Evolutionary conservation across 1,139 yeast species (phyloP).

Genomic region (Geotrichum fermentans): DNA sequence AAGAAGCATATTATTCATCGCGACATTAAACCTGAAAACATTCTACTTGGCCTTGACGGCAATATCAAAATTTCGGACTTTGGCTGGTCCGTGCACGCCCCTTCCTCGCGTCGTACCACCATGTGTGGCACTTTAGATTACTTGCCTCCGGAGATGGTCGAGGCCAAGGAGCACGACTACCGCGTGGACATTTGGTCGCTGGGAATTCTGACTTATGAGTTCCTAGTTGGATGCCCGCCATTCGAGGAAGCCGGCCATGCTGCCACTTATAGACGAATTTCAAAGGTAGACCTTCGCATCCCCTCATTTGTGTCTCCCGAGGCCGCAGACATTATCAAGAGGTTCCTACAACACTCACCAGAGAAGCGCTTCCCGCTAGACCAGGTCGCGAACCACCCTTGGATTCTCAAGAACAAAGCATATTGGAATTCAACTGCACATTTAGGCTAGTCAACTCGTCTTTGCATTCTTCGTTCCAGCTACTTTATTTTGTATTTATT

Average conservation of each 20-base stretch:
- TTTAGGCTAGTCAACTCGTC: conserved; percentile 10
- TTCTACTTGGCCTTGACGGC: conserved; percentile 67
- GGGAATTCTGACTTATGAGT: conserved; percentile 81
- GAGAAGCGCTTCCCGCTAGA: conserved; percentile 55
- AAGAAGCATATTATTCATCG: conserved; percentile 77
- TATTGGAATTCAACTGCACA: conserved; percentile 39
- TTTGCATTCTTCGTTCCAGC: neutral
- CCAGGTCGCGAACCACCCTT: conserved; percentile 69
- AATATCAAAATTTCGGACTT: conserved; percentile 81
- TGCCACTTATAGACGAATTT: conserved; percentile 74
- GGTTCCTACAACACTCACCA: conserved; percentile 63
- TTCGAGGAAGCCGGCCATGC: conserved; percentile 76
- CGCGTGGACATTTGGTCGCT: conserved; percentile 90
- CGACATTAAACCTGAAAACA: conserved; percentile 90
- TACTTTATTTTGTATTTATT: neutral
- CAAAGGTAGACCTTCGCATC: conserved; percentile 65
- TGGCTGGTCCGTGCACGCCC: conserved; percentile 88
- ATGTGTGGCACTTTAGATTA: conserved; percentile 95
- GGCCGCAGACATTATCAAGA: conserved; percentile 68
- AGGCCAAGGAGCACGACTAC: conserved; percentile 70
- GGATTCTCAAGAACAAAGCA: conserved; percentile 66
- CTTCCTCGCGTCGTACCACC: conserved; percentile 58
- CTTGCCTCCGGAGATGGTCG: conserved; percentile 93
- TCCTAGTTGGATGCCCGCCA: conserved; percentile 82
- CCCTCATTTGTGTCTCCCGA: conserved; percentile 67